Percentiles rank a stretch among this genome's conserved stretches.
Conservation (phyloP, 805 yeast species). For the Cyberlindnera euphorbiiphila region DNA sequence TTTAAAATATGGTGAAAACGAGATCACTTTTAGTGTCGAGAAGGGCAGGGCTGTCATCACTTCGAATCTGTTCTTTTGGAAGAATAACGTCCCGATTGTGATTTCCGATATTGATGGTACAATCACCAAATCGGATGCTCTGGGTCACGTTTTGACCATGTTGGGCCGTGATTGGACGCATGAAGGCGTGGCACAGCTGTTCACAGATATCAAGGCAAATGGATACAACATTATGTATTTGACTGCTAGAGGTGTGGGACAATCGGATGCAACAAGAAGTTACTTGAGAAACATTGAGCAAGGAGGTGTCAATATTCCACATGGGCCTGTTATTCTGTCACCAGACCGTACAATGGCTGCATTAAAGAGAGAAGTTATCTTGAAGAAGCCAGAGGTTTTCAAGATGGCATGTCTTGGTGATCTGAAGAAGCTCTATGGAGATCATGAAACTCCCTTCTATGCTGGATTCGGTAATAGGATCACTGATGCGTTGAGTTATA, state of each 20-base stretch:
- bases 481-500: constrained; percentile 92
- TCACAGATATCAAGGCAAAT: constrained; percentile 78
- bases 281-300: constrained; percentile 78
- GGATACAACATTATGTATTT: constrained; percentile 93
- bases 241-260: constrained; percentile 94
- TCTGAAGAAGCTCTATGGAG: constrained; percentile 66
- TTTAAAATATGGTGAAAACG: constrained; percentile 75
- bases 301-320: constrained; percentile 68
- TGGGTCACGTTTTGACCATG: constrained; percentile 92
- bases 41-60: constrained; percentile 75
- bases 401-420: constrained; percentile 96
- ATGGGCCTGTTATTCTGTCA: constrained; percentile 90
- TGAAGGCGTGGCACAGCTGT: constrained; percentile 87
- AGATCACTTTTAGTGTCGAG: constrained; percentile 71
- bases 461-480: constrained; percentile 98
- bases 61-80: constrained; percentile 81
- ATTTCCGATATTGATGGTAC: constrained; percentile 98
- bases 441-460: constrained; percentile 72
- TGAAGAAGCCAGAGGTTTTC: constrained; percentile 96
- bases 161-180: constrained; percentile 98
- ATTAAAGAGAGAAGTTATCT: constrained; percentile 80
- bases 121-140: constrained; percentile 94
- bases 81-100: constrained; percentile 78
- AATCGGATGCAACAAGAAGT: constrained; percentile 86
- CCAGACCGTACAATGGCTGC: constrained; percentile 98